Base-by-base conservation (phyloP, 2,329 filamentous ascomycete genomes). In the Blumeriella jaapii region DNA sequence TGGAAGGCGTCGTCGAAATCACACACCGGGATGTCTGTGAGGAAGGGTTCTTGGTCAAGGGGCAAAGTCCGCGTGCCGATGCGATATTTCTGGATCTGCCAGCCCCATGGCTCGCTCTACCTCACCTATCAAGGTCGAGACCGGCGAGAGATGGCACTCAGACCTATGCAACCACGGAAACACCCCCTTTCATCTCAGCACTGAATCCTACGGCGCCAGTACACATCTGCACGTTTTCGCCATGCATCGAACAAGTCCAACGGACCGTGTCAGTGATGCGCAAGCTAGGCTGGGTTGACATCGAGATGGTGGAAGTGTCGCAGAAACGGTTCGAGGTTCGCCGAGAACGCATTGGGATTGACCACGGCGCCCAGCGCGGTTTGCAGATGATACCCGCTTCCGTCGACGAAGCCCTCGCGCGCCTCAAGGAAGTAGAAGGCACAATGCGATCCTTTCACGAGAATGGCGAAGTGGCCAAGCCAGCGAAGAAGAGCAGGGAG, bases 181-280 rank as follows among this genome's bases (percentile, higher is more conserved):
- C 26, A 25, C 17, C 25, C 7, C 58, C 60, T 26, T 76, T 69
- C 62, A 55, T 68, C 11, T 78, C 73, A 0, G 68, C 73, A 0
- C 67, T 96, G 8, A 78, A 91, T 47, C 76, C 83, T 0, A 67
- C 69, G n/a, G 69, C 72, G 26, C 70, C 80, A 4, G 74, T 79
- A 1, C 71, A 91, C 53, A 71, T 98, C 36, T 98, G 91, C 63
- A 93, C 86, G 1, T 98, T 98, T 61, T 93, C 82, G 1, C 91
- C 91, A 0, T 98, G 91, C 59, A 93, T 98, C 46, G 91, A 98
- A 60, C 91, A 98, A 62, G 89, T 93, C 14, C 85, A 82, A 34
- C 74, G 78, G 37, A 96, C 91, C 0, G 78, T 94, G 35, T 79
- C 82, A 8, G 73, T 74, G 9, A 69, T 98, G 59, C 78, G 89